Conservation (phyloP, 2,329 filamentous ascomycete genomes). For the Stemphylium vesicarium region DNA sequence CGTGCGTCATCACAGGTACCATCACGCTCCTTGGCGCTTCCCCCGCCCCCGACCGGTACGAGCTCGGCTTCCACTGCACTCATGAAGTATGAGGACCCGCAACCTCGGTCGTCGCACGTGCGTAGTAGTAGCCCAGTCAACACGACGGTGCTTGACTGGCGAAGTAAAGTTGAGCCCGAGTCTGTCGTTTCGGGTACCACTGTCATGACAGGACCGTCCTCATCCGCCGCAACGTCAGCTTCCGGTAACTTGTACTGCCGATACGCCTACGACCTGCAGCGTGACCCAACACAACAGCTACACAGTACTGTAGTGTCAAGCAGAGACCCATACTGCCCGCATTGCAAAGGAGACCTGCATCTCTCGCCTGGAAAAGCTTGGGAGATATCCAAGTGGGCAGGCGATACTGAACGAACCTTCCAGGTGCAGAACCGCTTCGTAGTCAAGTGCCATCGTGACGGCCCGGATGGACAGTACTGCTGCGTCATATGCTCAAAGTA, state of each 20-base stretch:
- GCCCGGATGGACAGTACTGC: slow-evolving; percentile 42
- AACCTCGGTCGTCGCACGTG: not conserved
- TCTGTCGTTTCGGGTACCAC: slow-evolving; percentile 33
- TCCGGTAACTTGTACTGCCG: slow-evolving; percentile 37
- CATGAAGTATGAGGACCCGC: slow-evolving; percentile 27
- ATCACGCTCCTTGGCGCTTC: slow-evolving; percentile 21
- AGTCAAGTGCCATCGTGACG: slow-evolving; percentile 44
- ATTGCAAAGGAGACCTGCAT: slow-evolving; percentile 37
- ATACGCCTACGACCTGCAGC: slow-evolving; percentile 43
- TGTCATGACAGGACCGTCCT: slow-evolving; percentile 29
- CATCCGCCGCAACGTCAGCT: slow-evolving; percentile 23
- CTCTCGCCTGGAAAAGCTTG: slow-evolving; percentile 45
- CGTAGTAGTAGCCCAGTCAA: slow-evolving; percentile 31
- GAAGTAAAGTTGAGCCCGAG: slow-evolving; percentile 24
- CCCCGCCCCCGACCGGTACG: slow-evolving; percentile 14
- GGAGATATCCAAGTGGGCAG: slow-evolving; percentile 43
- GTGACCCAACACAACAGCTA: slow-evolving; percentile 35
- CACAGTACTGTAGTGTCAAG: slow-evolving; percentile 33
- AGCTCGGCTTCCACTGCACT: slow-evolving; percentile 34
- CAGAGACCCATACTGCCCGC: slow-evolving; percentile 37
- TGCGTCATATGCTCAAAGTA: slow-evolving; percentile 43
- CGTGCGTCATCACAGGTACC: slow-evolving; percentile 14
- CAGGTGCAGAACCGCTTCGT: slow-evolving; percentile 46
- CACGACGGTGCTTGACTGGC: slow-evolving; percentile 32
- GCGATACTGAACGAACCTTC: slow-evolving; percentile 41